Percentiles rank a stretch among this genome's conserved stretches.
phyloP scores from a whole-genome alignment of 2,329 filamentous ascomycete species.

The Chaetomium sp. region DNA sequence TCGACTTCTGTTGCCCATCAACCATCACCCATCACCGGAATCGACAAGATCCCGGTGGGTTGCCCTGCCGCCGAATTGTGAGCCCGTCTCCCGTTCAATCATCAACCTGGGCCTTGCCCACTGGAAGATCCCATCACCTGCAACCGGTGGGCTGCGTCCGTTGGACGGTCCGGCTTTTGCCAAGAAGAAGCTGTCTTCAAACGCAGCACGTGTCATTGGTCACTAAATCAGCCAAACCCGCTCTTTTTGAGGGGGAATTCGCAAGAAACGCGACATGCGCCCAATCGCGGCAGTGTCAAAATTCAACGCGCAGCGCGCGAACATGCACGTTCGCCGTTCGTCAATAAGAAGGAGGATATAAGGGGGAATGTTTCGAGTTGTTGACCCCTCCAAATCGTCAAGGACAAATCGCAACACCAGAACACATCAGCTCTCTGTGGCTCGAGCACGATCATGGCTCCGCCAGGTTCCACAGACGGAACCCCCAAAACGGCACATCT shows the following conservation, averaged over 20 bases:
- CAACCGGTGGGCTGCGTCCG: neutral
- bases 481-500: neutral
- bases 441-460: neutral
- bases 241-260: conserved; percentile 1
- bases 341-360: too few species aligned
- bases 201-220: conserved; percentile 4
- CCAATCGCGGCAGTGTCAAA: conserved; percentile 3
- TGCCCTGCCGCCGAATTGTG: conserved; percentile 12
- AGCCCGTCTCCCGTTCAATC: neutral
- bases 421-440: conserved; percentile 7
- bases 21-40: neutral
- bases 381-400: too few species aligned
- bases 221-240: conserved; percentile 2
- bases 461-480: neutral
- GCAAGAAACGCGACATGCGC: neutral
- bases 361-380: too few species aligned
- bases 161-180: conserved; percentile 11
- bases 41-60: conserved; percentile 11
- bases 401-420: conserved; percentile 14
- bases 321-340: conserved; percentile 2
- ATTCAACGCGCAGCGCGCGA: conserved; percentile 5
- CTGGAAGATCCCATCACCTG: neutral
- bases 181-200: conserved; percentile 5
- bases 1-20: neutral
- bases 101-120: neutral